Conservation (phyloP, 257 asterid genomes). For the Lycium barbarum region DNA sequence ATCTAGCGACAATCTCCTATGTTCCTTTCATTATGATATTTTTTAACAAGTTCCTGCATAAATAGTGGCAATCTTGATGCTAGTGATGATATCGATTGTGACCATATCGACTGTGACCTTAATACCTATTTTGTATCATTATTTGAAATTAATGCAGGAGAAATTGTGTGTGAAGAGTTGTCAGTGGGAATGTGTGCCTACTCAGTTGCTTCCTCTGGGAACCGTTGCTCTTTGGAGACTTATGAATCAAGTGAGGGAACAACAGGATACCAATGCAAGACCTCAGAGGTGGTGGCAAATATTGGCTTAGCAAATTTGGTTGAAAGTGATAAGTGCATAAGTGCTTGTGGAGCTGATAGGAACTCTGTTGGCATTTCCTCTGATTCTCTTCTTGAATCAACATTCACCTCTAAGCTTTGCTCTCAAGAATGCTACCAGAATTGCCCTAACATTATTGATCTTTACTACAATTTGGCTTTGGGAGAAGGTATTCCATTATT, state of each 20-base stretch:
- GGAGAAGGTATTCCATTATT: constrained; percentile 38
- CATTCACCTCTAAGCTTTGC: constrained; percentile 33
- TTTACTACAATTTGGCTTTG: constrained; percentile 40
- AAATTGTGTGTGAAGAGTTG: constrained; percentile 40
- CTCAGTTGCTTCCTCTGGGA: constrained; percentile 41
- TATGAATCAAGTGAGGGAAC: constrained; percentile 14
- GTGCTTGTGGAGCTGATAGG: constrained; percentile 38
- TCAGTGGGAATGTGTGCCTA: constrained; percentile 36
- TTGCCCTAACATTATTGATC: constrained; percentile 47
- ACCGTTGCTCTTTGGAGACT: constrained; percentile 44
- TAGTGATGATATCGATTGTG: too few species aligned
- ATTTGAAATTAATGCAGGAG: constrained; percentile 28
- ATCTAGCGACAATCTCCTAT: too few species aligned
- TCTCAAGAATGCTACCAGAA: constrained; percentile 35
- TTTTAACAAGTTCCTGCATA: too few species aligned
- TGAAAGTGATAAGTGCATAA: constrained; percentile 37
- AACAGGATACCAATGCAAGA: constrained; percentile 33
- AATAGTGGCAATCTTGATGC: too few species aligned
- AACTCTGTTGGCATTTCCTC: constrained; percentile 41
- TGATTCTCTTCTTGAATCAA: constrained; percentile 33
- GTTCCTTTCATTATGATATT: too few species aligned
- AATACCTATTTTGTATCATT: background rate
- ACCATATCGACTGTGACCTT: too few species aligned
- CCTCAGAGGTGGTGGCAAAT: constrained; percentile 31
- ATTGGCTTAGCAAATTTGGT: constrained; percentile 3